phyloP scores from a whole-genome alignment of 1,139 yeast species.

The Saccharomyces pastorianus region DNA sequence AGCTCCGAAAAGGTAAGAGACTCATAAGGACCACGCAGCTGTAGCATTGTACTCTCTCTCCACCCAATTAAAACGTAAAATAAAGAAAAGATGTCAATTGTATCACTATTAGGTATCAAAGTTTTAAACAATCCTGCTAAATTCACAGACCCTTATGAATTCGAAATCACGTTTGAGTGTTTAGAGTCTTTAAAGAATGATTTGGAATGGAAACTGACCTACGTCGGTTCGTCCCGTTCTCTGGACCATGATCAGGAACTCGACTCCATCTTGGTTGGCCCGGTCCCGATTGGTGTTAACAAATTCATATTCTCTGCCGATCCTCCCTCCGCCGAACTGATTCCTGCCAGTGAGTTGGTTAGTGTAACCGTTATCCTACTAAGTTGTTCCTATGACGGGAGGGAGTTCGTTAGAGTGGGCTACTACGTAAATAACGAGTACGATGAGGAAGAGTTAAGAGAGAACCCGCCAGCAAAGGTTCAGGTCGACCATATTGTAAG shows the following conservation, averaged over 20 bases:
- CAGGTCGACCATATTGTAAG: conserved; percentile 92
- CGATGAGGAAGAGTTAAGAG: conserved; percentile 84
- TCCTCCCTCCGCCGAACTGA: conserved; percentile 91
- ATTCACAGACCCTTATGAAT: conserved; percentile 87
- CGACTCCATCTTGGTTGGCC: conserved; percentile 92
- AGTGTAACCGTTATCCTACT: conserved; percentile 88
- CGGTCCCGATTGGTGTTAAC: conserved; percentile 94
- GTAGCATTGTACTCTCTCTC: background rate
- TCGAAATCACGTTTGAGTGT: conserved; percentile 95
- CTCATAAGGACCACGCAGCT: background rate
- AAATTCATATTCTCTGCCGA: conserved; percentile 90
- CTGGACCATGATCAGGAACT: conserved; percentile 93
- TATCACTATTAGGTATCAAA: conserved; percentile 82
- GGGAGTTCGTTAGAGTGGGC: conserved; percentile 94
- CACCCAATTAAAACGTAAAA: background rate
- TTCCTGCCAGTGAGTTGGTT: conserved; percentile 91
- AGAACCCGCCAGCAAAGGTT: conserved; percentile 84
- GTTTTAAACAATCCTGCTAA: conserved; percentile 96
- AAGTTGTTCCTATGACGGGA: conserved; percentile 85
- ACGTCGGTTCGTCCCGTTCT: conserved; percentile 90
- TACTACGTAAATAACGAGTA: conserved; percentile 96
- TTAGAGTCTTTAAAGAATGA: conserved; percentile 88
- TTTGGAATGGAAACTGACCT: conserved; percentile 93
- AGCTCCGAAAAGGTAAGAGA: background rate
- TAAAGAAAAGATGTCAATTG: conserved; percentile 65